Conservation (phyloP, 129 eudicot genomes). For the Scalesia atractyloides region DNA sequence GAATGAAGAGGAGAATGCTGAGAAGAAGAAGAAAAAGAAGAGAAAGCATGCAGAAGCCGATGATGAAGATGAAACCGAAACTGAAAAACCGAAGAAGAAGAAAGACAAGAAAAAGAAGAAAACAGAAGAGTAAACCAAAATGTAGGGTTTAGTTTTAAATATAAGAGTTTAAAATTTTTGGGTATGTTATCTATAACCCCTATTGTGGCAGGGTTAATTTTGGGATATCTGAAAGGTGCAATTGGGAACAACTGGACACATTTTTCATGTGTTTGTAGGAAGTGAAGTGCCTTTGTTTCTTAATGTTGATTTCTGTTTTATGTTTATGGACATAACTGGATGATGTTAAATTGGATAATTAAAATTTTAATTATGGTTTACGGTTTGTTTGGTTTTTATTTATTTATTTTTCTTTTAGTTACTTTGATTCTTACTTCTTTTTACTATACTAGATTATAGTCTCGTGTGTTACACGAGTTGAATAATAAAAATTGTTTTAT, state of each 20-base stretch:
- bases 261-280: slow-evolving; percentile 3
- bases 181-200: background rate
- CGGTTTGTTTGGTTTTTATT: no score
- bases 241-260: background rate
- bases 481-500: no score
- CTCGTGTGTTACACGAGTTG: no score
- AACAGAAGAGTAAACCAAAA: slow-evolving; percentile 42
- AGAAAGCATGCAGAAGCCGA: slow-evolving; percentile 61
- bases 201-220: slow-evolving; percentile 16
- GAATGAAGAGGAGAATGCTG: slow-evolving; percentile 47
- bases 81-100: slow-evolving; percentile 43
- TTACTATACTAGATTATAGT: no score
- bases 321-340: background rate
- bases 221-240: background rate
- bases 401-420: background rate
- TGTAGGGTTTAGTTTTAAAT: slow-evolving; percentile 12
- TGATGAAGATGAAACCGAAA: slow-evolving; percentile 42
- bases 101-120: slow-evolving; percentile 74
- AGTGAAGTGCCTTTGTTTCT: background rate
- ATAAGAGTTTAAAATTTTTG: slow-evolving; percentile 15
- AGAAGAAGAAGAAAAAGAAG: slow-evolving; percentile 86
- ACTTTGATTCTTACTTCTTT: no score
- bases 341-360: background rate
- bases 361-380: background rate
- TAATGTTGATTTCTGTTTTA: background rate